Evolutionary conservation across 1,284 basidiomycete species (phyloP).

Genomic region (Cryptococcus hybrid): DNA sequence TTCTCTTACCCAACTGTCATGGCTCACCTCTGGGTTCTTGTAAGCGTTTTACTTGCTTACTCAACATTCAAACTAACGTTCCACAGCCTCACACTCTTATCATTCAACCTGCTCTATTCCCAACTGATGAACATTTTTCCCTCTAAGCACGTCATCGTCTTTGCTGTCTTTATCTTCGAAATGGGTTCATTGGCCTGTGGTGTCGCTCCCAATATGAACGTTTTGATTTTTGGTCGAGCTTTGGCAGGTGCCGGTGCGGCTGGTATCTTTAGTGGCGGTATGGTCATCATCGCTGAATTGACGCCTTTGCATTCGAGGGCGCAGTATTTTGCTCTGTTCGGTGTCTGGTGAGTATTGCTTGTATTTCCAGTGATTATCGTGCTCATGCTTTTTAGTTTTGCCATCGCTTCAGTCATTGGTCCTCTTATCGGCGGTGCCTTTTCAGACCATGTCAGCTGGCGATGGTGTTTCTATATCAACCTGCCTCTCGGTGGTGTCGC

Average conservation of each 20-base stretch:
- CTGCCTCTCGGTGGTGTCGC: slow-evolving; percentile 45
- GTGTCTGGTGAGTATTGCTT: slow-evolving; percentile 26
- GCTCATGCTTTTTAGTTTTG: slow-evolving; percentile 37
- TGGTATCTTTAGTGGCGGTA: slow-evolving; percentile 52
- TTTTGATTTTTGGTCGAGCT: slow-evolving; percentile 55
- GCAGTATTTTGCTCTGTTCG: slow-evolving; percentile 36
- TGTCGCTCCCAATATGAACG: slow-evolving; percentile 52
- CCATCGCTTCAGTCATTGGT: slow-evolving; percentile 49
- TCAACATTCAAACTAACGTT: slow-evolving; percentile 5
- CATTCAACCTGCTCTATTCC: slow-evolving; percentile 49
- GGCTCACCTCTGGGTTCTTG: slow-evolving; percentile 48
- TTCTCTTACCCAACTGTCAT: slow-evolving; percentile 51
- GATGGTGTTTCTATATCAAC: slow-evolving; percentile 51
- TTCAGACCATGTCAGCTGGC: slow-evolving; percentile 17
- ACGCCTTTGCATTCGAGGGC: slow-evolving; percentile 40
- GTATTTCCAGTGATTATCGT: background rate
- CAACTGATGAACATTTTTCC: slow-evolving; percentile 50
- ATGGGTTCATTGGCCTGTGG: slow-evolving; percentile 57
- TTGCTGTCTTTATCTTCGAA: slow-evolving; percentile 54
- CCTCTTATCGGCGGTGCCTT: slow-evolving; percentile 53
- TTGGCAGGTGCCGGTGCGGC: slow-evolving; percentile 55
- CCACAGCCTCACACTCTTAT: slow-evolving; percentile 45
- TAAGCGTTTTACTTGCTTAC: slow-evolving; percentile 11
- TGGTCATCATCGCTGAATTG: slow-evolving; percentile 38
- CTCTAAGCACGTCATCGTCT: slow-evolving; percentile 50